Percentiles rank a stretch among this genome's conserved stretches.
These are phyloP conservation scores for Hypoxylon sp. DNA, from an alignment of 2,329 filamentous ascomycete species.

Conservation along the genomic window DNA sequence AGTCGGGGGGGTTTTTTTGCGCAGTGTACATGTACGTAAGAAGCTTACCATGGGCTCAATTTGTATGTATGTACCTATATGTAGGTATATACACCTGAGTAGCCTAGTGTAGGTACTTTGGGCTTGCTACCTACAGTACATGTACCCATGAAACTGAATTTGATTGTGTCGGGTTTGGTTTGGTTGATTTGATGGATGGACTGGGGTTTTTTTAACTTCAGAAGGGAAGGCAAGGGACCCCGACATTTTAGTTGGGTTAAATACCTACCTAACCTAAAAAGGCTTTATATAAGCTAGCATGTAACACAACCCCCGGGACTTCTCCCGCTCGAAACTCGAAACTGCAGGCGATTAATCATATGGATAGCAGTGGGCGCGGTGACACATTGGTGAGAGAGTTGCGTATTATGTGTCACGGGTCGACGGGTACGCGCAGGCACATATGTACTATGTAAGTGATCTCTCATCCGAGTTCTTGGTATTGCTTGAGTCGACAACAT, in stretches of 20 bases:
- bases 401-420: conserved; percentile 26
- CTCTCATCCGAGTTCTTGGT: conserved; percentile 32
- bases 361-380: conserved; percentile 18
- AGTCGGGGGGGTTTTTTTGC: conserved; percentile 10
- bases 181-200: conserved; percentile 2
- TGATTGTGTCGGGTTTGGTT: background rate
- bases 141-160: too few species aligned
- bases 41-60: conserved; percentile 10
- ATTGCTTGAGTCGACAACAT: conserved; percentile 38
- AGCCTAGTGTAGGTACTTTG: background rate
- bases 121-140: background rate
- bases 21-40: conserved; percentile 22
- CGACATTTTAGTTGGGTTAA: conserved; percentile 10
- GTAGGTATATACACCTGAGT: background rate
- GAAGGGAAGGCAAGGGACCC: conserved; percentile 16
- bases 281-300: conserved; percentile 15
- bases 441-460: conserved; percentile 14
- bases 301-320: conserved; percentile 4
- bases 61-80: background rate
- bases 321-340: conserved; percentile 19
- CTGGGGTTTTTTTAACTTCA: conserved; percentile 3
- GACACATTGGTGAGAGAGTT: conserved; percentile 21
- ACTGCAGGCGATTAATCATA: conserved; percentile 8
- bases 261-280: conserved; percentile 12
- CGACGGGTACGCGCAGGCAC: conserved; percentile 36